Evolutionary conservation across 2,329 filamentous ascomycete species (phyloP).

Genomic region (Aspergillus cejpii): DNA sequence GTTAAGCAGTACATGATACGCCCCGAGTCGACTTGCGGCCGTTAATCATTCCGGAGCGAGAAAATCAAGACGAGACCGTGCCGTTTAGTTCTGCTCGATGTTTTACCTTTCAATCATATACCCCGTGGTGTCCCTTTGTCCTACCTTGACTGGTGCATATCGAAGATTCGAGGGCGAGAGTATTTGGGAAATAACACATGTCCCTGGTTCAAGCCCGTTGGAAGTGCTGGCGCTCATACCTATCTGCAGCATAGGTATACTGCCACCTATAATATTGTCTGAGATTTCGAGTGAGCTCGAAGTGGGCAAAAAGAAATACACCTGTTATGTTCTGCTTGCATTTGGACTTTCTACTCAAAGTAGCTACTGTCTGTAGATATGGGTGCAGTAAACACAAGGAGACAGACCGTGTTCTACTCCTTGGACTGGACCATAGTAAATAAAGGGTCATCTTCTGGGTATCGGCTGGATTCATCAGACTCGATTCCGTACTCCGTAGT

Average conservation of each 20-base stretch:
- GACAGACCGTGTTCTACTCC: too few relatives aligned
- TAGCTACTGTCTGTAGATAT: too few relatives aligned
- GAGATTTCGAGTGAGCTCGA: not conserved
- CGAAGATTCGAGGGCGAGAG: not conserved
- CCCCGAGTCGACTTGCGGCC: not conserved
- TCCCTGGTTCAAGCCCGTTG: not conserved
- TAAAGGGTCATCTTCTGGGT: too few relatives aligned
- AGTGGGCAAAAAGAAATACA: not conserved
- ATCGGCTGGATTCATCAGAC: too few relatives aligned
- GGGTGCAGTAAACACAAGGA: too few relatives aligned
- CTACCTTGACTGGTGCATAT: not conserved
- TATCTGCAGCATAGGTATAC: not conserved
- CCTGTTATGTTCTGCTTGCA: not conserved
- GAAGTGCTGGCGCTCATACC: not conserved
- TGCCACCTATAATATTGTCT: not conserved
- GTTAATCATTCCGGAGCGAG: not conserved
- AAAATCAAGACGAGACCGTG: not conserved
- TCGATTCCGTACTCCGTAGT: too few relatives aligned
- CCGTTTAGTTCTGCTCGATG: not conserved
- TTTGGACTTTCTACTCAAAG: too few relatives aligned
- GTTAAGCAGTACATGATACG: not conserved
- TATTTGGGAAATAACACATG: not conserved
- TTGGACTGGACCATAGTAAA: too few relatives aligned
- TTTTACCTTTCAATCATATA: conserved; percentile 5
- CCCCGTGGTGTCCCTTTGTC: not conserved